phyloP scores from a whole-genome alignment of 208 protist genomes.

The Leishmania mexicana region DNA sequence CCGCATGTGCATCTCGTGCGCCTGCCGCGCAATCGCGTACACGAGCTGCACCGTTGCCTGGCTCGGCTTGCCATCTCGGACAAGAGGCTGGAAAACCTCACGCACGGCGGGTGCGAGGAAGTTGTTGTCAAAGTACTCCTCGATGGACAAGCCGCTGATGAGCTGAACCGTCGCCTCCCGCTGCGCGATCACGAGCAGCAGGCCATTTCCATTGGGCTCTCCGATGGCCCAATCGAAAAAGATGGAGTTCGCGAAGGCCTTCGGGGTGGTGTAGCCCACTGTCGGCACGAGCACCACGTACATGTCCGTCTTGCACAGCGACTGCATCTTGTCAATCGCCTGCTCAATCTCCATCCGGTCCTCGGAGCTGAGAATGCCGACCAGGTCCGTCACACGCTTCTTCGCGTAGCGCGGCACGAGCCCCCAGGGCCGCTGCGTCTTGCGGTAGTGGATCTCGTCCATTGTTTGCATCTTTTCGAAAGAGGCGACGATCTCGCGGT shows the following conservation, averaged over 20 bases:
- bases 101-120: conserved; percentile 72
- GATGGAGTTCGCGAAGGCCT: conserved; percentile 84
- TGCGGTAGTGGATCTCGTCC: conserved; percentile 90
- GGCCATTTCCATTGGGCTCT: conserved; percentile 70
- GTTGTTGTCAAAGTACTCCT: conserved; percentile 78
- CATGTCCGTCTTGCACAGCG: conserved; percentile 78
- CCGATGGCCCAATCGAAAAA: conserved; percentile 89
- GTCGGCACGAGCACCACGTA: conserved; percentile 89
- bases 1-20: conserved; percentile 70
- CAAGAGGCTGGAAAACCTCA: conserved; percentile 85
- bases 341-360: conserved; percentile 92
- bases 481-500: conserved; percentile 81
- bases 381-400: conserved; percentile 85
- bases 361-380: conserved; percentile 75
- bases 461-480: conserved; percentile 84
- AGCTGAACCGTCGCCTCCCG: conserved; percentile 83
- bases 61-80: conserved; percentile 73
- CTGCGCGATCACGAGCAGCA: conserved; percentile 83
- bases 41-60: conserved; percentile 87
- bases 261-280: conserved; percentile 81
- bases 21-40: conserved; percentile 85
- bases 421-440: conserved; percentile 78
- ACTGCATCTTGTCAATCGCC: conserved; percentile 85
- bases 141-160: conserved; percentile 70
- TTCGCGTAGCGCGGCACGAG: conserved; percentile 80